Base-by-base conservation (phyloP, 139 green algal species). In the Zygnema circumcarinatum region DNA sequence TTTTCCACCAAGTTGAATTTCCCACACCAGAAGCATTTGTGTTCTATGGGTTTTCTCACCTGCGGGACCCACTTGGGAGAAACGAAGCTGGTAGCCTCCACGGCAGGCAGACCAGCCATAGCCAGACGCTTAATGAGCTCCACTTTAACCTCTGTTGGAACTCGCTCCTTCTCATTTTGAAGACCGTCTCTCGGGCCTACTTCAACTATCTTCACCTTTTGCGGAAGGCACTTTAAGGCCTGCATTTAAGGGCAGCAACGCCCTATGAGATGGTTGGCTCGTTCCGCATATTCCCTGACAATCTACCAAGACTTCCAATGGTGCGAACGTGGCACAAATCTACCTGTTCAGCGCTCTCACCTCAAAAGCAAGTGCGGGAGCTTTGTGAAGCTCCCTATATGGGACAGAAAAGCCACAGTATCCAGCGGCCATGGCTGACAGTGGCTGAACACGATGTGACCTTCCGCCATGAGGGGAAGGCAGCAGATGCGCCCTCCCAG, bases 51-150 rank as follows among this genome's bases (percentile, higher is more conserved):
- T n/a, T 39, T 39, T 38, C 35, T 0, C 62, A 88, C 83, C 69
- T 88, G 83, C 0, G 83, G 83, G 2, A 88, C 73, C 83, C 83
- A 88, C 73, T 98, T 98, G 16, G 95, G 96, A 1, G 93, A 96
- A 39, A 98, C 96, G 91, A 98, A 98, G 81, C 83, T 94, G 21
- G 96, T 98, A 1, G 92, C 93, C 76, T 98, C 96, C 0, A 98
- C 93, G 0, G 88, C 86, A 1, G 79, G 80, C 79, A 97, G 78
- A 0, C 95, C 95, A 1, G 94, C 92, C 0, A 62, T 86, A 1
- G 90, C 89, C 40, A 98, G 84, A 31, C 79, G 39, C 39, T 96
- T 76, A 1, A 98, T 95, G 21, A 97, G 92, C 16, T 89, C 54
- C 2, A 98, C 88, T 76, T 98, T 97, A 1, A 92, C 85, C 2